Base-by-base conservation (phyloP, 2,329 filamentous ascomycete genomes). In the Graphilbum fragrans region DNA sequence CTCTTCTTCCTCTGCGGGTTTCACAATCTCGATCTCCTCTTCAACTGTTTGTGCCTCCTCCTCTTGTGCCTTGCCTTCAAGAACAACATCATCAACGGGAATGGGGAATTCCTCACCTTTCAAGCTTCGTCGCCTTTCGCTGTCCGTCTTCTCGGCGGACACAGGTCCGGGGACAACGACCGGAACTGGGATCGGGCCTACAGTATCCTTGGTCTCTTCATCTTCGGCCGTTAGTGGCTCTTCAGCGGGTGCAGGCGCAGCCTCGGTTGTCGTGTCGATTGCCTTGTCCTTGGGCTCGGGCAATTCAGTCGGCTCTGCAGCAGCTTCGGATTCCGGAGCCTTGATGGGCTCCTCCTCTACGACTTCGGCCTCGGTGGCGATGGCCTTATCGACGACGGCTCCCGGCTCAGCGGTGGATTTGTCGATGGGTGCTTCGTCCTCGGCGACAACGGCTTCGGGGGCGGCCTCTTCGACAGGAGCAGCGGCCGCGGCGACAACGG, bases 1-100 rank as follows among this genome's bases (percentile, higher is more conserved):
- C 11, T 20, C 3, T 23, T 38, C 50, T 47, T 7, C 49, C 49
- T 61, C 50, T 37, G 53, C 51, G 42, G 58, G 52, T 14, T 56
- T 45, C 2, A 10, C 23, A 8, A 20, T 31, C 18, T 34, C 29
- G 7, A 9, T 16, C 12, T 31, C 29, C 29, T 5, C 29, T 16
- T 14, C 29, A 5, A 10, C 29, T 16, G 12, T 16, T 7, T 10
- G 5, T 5, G 12, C 27, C 20, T 41, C 35, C 36, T 41, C 35
- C 21, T 23, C 29, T 11, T 11, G 21, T 35, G 33, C 35, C 18
- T 48, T 46, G 33, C 43, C 47, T n/a, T 23, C 35, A 20, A 39
- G 39, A 7, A 43, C 18, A 31, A 19, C 18, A 37, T 37, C 34
- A 21, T n/a, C 21, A 41, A 44, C 18, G 22, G 21, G 36, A 16